Base-by-base conservation (phyloP, 306 rosid genomes). In the Urtica urens region DNA sequence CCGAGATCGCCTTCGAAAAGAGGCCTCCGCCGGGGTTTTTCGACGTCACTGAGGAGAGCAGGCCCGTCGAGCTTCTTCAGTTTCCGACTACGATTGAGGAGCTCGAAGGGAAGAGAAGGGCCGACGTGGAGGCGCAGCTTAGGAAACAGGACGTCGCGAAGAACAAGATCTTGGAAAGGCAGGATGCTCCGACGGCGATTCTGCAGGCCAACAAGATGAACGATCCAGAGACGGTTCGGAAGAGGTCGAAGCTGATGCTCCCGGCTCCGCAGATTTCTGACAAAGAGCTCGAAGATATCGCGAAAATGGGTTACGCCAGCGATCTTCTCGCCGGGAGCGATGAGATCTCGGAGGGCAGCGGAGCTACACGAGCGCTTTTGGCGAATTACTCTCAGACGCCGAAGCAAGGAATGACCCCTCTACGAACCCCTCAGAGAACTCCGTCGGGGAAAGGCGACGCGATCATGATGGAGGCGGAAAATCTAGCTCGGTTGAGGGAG, bases 181-280 rank as follows among this genome's bases (percentile, higher is more conserved):
- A 82, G 65, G 96, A 87, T 71, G 85, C 94, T 37, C 94, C 96
- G 3, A 71, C 96, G 15, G 77, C 96, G 44, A 80, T 87, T 63
- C 46, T 87, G 60, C 94, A 82, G 24, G 94, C 96, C 48, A 87
- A 87, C 73, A 87, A 83, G 76, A 46, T 87, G 63, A 87, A 87
- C 69, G 96, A 87, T 65, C 92, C 96, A 3, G 96, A 82, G 73
- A 69, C 94, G 8, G 96, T 87, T 62, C 64, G 94, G 64, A 87
- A 82, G 73, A 82, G 94, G 47, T 82, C 96, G 23, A 87, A 80
- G 64, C 72, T 87, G 55, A 83, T 87, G 96, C 96, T 87, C 49
- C 96, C 96, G 13, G 80, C 94, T 10, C 96, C 96, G 50, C 96
- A 87, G 56, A 87, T 87, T 68, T 83, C 96, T 9, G 96, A 87